phyloP scores from a whole-genome alignment of 2,329 filamentous ascomycete genomes.

The Cladosporium cucumerinum region DNA sequence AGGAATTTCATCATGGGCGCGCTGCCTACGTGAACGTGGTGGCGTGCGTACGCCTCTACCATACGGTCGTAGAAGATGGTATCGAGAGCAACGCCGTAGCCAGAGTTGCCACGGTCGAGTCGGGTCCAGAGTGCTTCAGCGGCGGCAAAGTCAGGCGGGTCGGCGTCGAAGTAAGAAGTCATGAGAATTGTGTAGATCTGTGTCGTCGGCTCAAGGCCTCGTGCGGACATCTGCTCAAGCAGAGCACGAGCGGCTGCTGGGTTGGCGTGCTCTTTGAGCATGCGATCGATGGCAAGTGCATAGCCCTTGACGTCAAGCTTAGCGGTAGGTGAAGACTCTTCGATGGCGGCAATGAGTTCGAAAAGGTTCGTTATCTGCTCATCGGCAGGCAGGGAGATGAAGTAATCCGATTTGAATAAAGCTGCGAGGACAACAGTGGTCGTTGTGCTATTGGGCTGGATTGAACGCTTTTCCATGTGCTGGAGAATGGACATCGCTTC shows the following conservation, averaged over 20 bases:
- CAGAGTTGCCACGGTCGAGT: slow-evolving; percentile 37
- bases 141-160: slow-evolving; percentile 54
- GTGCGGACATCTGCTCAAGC: slow-evolving; percentile 58
- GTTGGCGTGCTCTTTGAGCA: slow-evolving; percentile 52
- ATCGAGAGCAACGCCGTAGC: slow-evolving; percentile 38
- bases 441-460: slow-evolving; percentile 56
- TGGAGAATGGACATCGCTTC: slow-evolving; percentile 39
- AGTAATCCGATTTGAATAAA: slow-evolving; percentile 49
- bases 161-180: slow-evolving; percentile 60
- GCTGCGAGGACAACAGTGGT: slow-evolving; percentile 69
- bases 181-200: slow-evolving; percentile 74
- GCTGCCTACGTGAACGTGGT: slow-evolving; percentile 46
- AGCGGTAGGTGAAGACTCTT: slow-evolving; percentile 52
- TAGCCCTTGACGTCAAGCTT: slow-evolving; percentile 62
- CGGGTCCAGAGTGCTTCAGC: slow-evolving; percentile 58
- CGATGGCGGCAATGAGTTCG: slow-evolving; percentile 56
- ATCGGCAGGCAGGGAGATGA: slow-evolving; percentile 41
- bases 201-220: slow-evolving; percentile 53
- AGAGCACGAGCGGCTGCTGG: slow-evolving; percentile 56
- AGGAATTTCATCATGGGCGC: slow-evolving; percentile 44
- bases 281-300: slow-evolving; percentile 64
- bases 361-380: slow-evolving; percentile 54
- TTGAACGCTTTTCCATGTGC: slow-evolving; percentile 43
- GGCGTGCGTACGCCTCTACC: slow-evolving; percentile 62
- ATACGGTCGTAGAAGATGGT: slow-evolving; percentile 66